A percentile compares a stretch with the other conserved stretches of the same genome.
Conservation (phyloP, 208 protist species). For the Wallacemonas sp. region DNA sequence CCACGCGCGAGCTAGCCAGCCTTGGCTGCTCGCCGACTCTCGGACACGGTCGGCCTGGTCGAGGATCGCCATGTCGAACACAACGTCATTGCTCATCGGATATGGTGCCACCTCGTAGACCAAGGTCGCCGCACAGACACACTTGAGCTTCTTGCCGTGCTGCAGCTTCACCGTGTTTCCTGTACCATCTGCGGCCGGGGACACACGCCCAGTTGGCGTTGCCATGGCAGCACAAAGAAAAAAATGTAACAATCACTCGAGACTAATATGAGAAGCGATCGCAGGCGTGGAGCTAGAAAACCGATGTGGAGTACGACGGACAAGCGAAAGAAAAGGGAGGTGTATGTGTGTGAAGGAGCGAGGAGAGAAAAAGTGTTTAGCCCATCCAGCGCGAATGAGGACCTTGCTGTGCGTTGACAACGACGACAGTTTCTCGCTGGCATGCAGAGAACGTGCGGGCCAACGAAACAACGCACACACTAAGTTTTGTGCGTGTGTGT, state of each 20-base stretch:
- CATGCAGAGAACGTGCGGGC: no score
- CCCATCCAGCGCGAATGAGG: no score
- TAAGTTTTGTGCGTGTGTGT: no score
- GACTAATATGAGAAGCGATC: not conserved
- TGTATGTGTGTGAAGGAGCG: not conserved
- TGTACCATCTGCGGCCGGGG: no score
- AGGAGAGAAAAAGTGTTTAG: no score
- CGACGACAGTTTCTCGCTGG: no score
- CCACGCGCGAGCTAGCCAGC: conserved; percentile 35
- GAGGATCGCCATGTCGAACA: conserved; percentile 34
- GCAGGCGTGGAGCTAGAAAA: not conserved
- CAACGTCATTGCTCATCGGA: conserved; percentile 19
- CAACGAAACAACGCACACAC: no score
- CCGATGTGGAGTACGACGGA: not conserved
- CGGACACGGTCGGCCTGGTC: not conserved
- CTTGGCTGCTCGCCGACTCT: not conserved
- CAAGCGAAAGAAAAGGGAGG: conserved; percentile 3
- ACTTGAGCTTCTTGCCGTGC: conserved; percentile 13
- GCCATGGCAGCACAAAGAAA: conserved; percentile 5
- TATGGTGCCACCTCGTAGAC: conserved; percentile 51
- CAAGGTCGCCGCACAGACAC: conserved; percentile 38
- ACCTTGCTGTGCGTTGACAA: no score
- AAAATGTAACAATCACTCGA: not conserved
- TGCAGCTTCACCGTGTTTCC: not conserved
- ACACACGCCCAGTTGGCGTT: no score